phyloP scores from a whole-genome alignment of 208 protist species.

The Wallacemonas sp. region DNA sequence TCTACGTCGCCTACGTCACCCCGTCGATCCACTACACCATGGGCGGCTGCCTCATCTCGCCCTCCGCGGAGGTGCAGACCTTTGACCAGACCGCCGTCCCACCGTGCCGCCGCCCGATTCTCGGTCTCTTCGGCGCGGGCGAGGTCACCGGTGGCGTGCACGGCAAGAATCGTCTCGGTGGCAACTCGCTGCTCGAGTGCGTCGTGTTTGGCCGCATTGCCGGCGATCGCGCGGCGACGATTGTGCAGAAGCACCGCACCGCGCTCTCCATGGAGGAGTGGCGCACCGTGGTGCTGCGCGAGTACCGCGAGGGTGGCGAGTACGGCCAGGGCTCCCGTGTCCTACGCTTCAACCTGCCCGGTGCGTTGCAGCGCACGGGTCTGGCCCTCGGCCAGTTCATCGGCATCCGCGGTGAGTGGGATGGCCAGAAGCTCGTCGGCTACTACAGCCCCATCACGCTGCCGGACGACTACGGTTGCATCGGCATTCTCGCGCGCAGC shows the following conservation, averaged over 20 bases:
- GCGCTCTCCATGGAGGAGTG: slow-evolving; percentile 43
- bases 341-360: slow-evolving; percentile 75
- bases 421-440: slow-evolving; percentile 51
- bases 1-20: slow-evolving; percentile 89
- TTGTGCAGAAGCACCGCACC: slow-evolving; percentile 54
- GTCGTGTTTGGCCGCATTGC: slow-evolving; percentile 75
- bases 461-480: slow-evolving; percentile 63
- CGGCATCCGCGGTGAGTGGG: slow-evolving; percentile 54
- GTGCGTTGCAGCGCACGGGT: slow-evolving; percentile 67
- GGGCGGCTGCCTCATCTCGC: slow-evolving; percentile 94
- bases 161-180: slow-evolving; percentile 95
- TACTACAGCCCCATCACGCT: slow-evolving; percentile 82
- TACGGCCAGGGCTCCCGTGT: slow-evolving; percentile 43
- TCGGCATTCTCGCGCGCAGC: slow-evolving; percentile 62
- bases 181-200: slow-evolving; percentile 95
- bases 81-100: slow-evolving; percentile 27
- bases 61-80: slow-evolving; percentile 79
- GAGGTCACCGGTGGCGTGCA: slow-evolving; percentile 97
- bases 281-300: slow-evolving; percentile 18
- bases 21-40: slow-evolving; percentile 97
- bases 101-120: slow-evolving; percentile 65
- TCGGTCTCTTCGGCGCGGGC: slow-evolving; percentile 94
- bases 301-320: slow-evolving; percentile 18
- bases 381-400: slow-evolving; percentile 81
- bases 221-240: slow-evolving; percentile 70